phyloP scores from a whole-genome alignment of 768 basidiomycete species.

The Suillus cothurnatus region DNA sequence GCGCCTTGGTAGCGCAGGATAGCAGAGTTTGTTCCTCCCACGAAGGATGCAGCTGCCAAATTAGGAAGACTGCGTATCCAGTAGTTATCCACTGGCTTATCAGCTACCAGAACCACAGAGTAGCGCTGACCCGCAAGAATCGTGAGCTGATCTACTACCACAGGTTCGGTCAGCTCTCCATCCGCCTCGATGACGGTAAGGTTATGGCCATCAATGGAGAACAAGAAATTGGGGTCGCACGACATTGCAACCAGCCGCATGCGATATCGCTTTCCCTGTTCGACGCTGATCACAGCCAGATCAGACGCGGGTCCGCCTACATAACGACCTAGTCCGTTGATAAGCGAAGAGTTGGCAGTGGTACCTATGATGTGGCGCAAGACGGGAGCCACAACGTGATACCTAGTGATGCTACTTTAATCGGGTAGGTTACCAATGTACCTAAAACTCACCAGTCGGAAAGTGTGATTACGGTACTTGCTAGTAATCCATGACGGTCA shows the following conservation, averaged over 20 bases:
- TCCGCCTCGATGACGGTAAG: slow-evolving; percentile 52
- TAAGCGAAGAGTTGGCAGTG: slow-evolving; percentile 33
- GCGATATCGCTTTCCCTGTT: slow-evolving; percentile 37
- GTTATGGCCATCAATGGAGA: slow-evolving; percentile 47
- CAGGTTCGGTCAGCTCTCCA: slow-evolving; percentile 40
- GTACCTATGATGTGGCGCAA: slow-evolving; percentile 18
- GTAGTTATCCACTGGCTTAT: slow-evolving; percentile 39
- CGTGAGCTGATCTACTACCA: slow-evolving; percentile 41
- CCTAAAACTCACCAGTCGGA: slow-evolving; percentile 34
- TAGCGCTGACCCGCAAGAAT: slow-evolving; percentile 40
- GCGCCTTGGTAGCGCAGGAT: slow-evolving; percentile 54
- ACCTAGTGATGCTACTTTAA: slow-evolving; percentile 18
- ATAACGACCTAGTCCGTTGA: slow-evolving; percentile 44
- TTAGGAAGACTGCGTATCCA: slow-evolving; percentile 50
- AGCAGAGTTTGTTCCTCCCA: slow-evolving; percentile 52
- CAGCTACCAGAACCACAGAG: slow-evolving; percentile 33
- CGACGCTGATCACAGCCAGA: slow-evolving; percentile 38
- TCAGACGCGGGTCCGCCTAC: slow-evolving; percentile 33
- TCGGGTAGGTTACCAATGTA: not conserved
- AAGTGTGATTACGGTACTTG: slow-evolving; percentile 47
- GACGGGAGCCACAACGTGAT: slow-evolving; percentile 22
- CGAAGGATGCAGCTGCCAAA: slow-evolving; percentile 24
- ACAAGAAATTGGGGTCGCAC: slow-evolving; percentile 44
- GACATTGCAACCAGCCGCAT: slow-evolving; percentile 40
- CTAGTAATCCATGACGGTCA: slow-evolving; percentile 11